These are phyloP conservation scores for Alternaria sp. DNA, from an alignment of 2,329 filamentous ascomycete species.

Conservation along the genomic window DNA sequence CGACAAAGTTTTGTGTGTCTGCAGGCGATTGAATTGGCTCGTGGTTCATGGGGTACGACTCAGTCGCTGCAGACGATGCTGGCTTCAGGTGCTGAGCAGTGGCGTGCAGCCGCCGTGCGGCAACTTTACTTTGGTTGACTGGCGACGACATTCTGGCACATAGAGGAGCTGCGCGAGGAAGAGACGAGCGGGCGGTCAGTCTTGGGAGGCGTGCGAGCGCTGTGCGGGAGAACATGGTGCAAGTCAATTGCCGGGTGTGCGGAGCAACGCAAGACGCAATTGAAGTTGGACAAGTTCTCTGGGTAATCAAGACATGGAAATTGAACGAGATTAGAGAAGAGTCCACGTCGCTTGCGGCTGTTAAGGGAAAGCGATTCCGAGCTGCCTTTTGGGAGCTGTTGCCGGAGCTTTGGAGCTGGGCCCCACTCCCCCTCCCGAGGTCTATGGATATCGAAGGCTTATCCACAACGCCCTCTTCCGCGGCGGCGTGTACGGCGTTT, in stretches of 20 bases:
- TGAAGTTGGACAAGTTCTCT: background rate
- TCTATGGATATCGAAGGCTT: constrained; percentile 18
- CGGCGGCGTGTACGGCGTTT: constrained; percentile 13
- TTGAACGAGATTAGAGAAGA: background rate
- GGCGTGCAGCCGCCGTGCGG: constrained; percentile 61
- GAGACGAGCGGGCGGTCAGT: constrained; percentile 49
- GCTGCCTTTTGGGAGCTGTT: constrained; percentile 14
- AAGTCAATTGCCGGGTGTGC: constrained; percentile 25
- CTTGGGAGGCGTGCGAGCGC: constrained; percentile 54
- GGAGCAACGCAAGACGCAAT: constrained; percentile 13
- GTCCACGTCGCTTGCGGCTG: constrained; percentile 21
- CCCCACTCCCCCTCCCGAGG: constrained; percentile 20
- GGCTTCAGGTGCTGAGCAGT: constrained; percentile 62
- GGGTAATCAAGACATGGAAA: background rate
- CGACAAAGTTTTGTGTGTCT: constrained; percentile 81
- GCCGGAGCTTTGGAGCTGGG: constrained; percentile 9
- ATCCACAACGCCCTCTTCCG: constrained; percentile 10
- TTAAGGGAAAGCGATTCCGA: constrained; percentile 26
- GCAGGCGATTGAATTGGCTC: constrained; percentile 71
- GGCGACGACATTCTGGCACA: constrained; percentile 52
- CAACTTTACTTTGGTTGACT: constrained; percentile 49
- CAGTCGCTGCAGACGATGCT: constrained; percentile 60
- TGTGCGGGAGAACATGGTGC: constrained; percentile 56
- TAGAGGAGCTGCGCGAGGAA: constrained; percentile 47
- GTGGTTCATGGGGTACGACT: constrained; percentile 74